Base-by-base conservation (phyloP, 2,329 filamentous ascomycete genomes). In the Dactylellina cionopaga region DNA sequence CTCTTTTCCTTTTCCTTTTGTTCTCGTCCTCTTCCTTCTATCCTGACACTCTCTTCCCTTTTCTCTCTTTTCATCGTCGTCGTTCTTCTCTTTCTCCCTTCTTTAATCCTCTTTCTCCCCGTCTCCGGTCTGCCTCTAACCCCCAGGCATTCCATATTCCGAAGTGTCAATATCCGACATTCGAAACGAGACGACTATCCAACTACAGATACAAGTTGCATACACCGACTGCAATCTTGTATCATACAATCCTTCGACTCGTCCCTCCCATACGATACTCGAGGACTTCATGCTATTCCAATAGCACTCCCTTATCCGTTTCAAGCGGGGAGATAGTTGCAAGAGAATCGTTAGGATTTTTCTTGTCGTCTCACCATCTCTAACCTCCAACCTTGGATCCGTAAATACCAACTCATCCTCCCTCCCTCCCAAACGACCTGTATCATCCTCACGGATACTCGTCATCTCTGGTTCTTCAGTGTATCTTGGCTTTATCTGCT, bases 1-100 rank as follows among this genome's bases (percentile, higher is more conserved):
- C 70, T 69, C 70, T 63, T 74, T 62, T 74, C 71, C 52, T 59
- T 70, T 71, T 71, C 52, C 71, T 74, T 74, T 74, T 66, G 66
- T 70, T 70, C 72, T 69, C 46, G 51, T 63, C 62, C 63, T 63
- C 52, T 54, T 64, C 44, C 43, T 63, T 74, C 62, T 41, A 68
- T 54, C 62, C 58, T 59, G 49, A 63, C 56, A 58, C 59, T 62
- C 60, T 62, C 60, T 68, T 69, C 63, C 43, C 56, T 55, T 47
- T 63, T 74, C 56, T 66, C 63, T 74, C 63, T 74, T 52, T 66
- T 56, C 52, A 55, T 58, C 70, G 46, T 69, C 70, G 56, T 68
- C 63, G 56, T 74, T 64, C 54, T 69, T 64, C 58, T 71, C 37
- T 41, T 65, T 54, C 58, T 59, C 64, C 64, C 66, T 71, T 71